phyloP scores from a whole-genome alignment of 2,329 filamentous ascomycete genomes.

The Fusarium sp. region DNA sequence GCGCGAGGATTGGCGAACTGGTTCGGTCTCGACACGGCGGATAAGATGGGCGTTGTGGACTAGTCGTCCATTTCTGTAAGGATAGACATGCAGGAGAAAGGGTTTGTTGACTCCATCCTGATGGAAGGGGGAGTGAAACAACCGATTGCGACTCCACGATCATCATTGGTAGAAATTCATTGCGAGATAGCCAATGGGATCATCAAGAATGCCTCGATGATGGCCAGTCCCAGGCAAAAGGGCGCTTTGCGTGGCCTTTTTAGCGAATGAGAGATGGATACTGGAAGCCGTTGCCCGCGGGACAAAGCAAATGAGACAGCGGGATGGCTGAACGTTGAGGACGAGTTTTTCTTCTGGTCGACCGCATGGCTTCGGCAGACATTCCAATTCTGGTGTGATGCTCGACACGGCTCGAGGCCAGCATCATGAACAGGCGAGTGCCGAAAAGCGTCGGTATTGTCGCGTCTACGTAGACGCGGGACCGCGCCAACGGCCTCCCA shows the following conservation, averaged over 20 bases:
- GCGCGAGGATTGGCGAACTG: constrained; percentile 42
- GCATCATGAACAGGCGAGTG: not conserved
- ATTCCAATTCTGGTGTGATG: not conserved
- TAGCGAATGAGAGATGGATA: constrained; percentile 37
- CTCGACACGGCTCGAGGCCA: not conserved
- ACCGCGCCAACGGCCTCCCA: constrained; percentile 18
- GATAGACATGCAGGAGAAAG: constrained; percentile 40
- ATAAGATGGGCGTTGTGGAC: constrained; percentile 30
- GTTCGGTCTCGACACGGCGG: constrained; percentile 31
- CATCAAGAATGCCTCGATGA: constrained; percentile 9
- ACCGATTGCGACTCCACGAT: constrained; percentile 14
- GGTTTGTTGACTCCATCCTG: constrained; percentile 27
- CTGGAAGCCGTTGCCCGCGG: constrained; percentile 3
- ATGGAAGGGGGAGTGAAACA: constrained; percentile 41
- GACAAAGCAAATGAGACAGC: constrained; percentile 30
- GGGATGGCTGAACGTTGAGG: constrained; percentile 1
- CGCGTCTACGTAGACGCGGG: constrained; percentile 37
- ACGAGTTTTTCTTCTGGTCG: not conserved
- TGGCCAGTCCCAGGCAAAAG: constrained; percentile 26
- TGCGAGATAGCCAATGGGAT: constrained; percentile 36
- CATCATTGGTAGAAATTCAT: constrained; percentile 42
- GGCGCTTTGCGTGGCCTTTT: constrained; percentile 38
- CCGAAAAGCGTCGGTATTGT: not conserved
- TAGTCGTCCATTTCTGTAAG: constrained; percentile 30
- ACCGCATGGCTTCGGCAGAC: not conserved